Base-by-base conservation (phyloP, 192 early-diverging fungal genomes). In the Rhizophagus sp. region DNA sequence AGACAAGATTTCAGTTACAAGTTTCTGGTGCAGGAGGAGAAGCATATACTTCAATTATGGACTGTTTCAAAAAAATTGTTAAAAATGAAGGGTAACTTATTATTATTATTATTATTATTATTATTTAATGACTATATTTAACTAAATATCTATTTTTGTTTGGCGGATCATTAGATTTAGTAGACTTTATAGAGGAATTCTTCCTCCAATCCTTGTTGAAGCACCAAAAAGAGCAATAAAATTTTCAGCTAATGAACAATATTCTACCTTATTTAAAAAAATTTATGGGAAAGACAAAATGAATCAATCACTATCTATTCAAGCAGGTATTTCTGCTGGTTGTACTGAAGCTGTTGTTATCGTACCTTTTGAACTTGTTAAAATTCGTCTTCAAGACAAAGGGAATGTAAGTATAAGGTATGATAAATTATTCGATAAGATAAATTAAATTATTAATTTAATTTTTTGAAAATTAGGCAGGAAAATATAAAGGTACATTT, bases 151-250 rank as follows among this genome's bases (percentile, higher is more conserved):
- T 36, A 15, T 36, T 15, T 17, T 15, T 17, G n/a, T 15, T 36
- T n/a, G 4, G 7, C 61, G 17, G 52, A 57, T 57, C 52, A 57
- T 22, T 67, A 87, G 87, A 39, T 85, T 89, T 70, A 84, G 84
- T 39, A 88, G 92, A 3, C 87, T 97, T 63, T 96, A 98, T 82
- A 88, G 94, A 67, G 97, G 97, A n/a, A 99, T 99, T 72, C 80
- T 96, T 39, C 95, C 98, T 61, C 98, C 98, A 8, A 96, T 99
- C 81, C 88, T 99, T 87, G 96, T 96, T 1, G 98, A 99, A 86
- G 97, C 97, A 52, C 97, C 97, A 27, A 99, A 99, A 88, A 91
- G 97, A 63, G 96, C 96, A 25, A 99, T 95, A 85, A 99, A 99
- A 86, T 99, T 99, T 88, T 93, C 94, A 7, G 91, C 96, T 36